These are phyloP conservation scores for Nepenthes alata DNA, from an alignment of 179 eudicot genomes.

Conservation along the genomic window DNA sequence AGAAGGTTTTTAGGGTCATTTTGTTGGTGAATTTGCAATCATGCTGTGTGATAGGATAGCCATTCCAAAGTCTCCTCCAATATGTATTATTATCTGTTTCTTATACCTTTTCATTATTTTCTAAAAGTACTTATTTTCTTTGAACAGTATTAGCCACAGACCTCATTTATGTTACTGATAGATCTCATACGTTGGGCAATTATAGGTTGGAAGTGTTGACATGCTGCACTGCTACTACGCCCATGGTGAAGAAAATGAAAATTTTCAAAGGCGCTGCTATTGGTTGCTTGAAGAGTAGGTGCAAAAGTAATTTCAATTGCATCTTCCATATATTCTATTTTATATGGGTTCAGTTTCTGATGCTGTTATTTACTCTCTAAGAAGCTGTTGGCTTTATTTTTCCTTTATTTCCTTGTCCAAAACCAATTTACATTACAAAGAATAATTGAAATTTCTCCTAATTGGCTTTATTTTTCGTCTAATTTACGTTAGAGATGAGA, in stretches of 20 bases:
- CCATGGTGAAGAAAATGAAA: constrained; percentile 62
- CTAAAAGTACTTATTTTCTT: neutral
- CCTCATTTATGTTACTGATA: no score
- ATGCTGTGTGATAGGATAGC: neutral
- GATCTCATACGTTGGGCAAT: neutral
- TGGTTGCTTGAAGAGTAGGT: constrained; percentile 78
- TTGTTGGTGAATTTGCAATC: neutral
- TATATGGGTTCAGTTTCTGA: neutral
- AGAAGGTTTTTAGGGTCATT: neutral
- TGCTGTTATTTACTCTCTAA: no score
- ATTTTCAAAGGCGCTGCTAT: constrained; percentile 66
- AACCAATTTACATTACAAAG: no score
- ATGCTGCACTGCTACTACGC: constrained; percentile 71
- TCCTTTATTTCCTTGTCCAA: no score
- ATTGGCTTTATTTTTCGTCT: neutral
- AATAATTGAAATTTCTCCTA: no score
- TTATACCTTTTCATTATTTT: neutral
- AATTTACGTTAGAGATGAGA: no score
- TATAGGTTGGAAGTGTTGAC: constrained; percentile 67
- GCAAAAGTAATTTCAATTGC: constrained; percentile 8
- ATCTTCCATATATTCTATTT: neutral
- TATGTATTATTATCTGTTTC: no score
- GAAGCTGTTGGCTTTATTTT: no score
- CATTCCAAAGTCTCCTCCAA: no score
- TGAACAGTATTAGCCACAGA: no score